phyloP scores from a whole-genome alignment of 2,329 filamentous ascomycete genomes.

The Fusarium solani-melongenae region DNA sequence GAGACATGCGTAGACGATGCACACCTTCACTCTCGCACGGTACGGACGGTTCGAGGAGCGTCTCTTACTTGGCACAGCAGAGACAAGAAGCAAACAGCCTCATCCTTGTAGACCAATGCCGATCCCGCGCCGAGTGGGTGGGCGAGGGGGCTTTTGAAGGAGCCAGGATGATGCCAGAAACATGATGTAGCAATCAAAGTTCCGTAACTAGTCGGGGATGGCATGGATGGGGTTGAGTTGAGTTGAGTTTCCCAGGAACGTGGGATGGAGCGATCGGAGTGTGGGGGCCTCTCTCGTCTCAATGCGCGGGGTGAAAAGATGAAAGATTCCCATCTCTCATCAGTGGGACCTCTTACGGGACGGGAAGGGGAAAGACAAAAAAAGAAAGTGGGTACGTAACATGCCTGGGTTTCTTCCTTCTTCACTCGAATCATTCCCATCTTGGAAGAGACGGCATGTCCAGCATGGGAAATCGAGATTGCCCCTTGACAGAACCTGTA shows the following conservation, averaged over 20 bases:
- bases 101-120: not conserved
- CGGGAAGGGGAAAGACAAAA: not conserved
- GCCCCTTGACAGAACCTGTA: not conserved
- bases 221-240: constrained; percentile 8
- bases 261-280: constrained; percentile 37
- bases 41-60: not conserved
- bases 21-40: not conserved
- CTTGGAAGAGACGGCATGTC: constrained; percentile 2
- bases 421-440: not conserved
- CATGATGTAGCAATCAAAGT: constrained; percentile 3
- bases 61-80: not conserved
- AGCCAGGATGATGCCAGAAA: constrained; percentile 30
- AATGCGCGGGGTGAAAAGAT: not conserved
- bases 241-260: constrained; percentile 29
- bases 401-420: not conserved
- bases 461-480: constrained; percentile 1
- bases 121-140: not conserved
- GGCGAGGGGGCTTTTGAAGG: not conserved
- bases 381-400: not conserved
- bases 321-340: not conserved
- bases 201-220: not conserved
- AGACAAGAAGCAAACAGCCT: not conserved
- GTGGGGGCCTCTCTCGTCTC: not conserved
- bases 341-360: not conserved
- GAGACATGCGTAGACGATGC: not conserved